Conservation (phyloP, 2,329 filamentous ascomycete genomes). For the Fusarium camptoceras region DNA sequence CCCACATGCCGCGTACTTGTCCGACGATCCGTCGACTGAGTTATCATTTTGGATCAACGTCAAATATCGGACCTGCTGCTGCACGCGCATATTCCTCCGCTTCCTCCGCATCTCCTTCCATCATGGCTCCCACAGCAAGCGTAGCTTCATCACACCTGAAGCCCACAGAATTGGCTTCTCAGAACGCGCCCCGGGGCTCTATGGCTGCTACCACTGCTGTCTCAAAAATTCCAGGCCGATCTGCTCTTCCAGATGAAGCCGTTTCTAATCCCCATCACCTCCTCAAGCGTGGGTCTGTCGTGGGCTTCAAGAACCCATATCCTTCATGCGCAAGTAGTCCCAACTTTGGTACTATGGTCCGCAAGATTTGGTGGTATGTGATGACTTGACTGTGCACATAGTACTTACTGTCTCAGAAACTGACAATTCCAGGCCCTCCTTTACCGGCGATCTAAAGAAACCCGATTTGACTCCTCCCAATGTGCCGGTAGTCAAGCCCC, state of each 20-base stretch:
- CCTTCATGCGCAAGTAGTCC: slow-evolving; percentile 55
- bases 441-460: slow-evolving; percentile 54
- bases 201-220: slow-evolving; percentile 46
- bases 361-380: slow-evolving; percentile 54
- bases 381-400: neutral
- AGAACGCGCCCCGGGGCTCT: slow-evolving; percentile 11
- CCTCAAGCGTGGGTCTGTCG: slow-evolving; percentile 53
- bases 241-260: slow-evolving; percentile 56
- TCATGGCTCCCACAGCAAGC: slow-evolving; percentile 35
- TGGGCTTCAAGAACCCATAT: slow-evolving; percentile 64
- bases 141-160: slow-evolving; percentile 26
- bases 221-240: slow-evolving; percentile 51
- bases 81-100: slow-evolving; percentile 21
- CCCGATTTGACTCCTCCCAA: slow-evolving; percentile 75
- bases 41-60: slow-evolving; percentile 31
- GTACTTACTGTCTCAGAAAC: neutral
- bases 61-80: slow-evolving; percentile 14
- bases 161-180: slow-evolving; percentile 35
- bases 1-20: slow-evolving; percentile 43
- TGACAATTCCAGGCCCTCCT: slow-evolving; percentile 49
- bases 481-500: slow-evolving; percentile 73
- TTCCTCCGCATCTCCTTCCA: slow-evolving; percentile 30
- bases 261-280: slow-evolving; percentile 62
- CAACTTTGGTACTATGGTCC: slow-evolving; percentile 42
- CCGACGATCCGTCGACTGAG: slow-evolving; percentile 36